phyloP scores from a whole-genome alignment of 2,329 filamentous ascomycete genomes.

The Fusarium veterinarium region DNA sequence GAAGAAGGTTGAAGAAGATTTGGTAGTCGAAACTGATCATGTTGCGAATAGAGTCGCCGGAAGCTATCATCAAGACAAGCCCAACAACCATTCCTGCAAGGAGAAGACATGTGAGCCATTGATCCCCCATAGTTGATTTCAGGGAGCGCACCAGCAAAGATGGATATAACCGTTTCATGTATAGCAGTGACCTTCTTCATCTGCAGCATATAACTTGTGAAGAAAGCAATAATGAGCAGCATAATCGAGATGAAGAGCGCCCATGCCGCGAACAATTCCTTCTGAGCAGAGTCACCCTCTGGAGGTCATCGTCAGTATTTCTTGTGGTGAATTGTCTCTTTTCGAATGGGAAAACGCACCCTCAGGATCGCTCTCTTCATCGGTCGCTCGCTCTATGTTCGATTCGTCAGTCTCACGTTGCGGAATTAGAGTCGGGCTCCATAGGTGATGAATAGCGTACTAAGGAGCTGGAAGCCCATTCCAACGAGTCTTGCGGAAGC shows the following conservation, averaged over 20 bases:
- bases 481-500: constrained; percentile 42
- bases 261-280: constrained; percentile 97
- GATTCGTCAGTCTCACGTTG: constrained; percentile 37
- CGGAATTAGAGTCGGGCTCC: not conserved
- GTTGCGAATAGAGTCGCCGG: constrained; percentile 85
- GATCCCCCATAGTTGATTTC: constrained; percentile 33
- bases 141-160: constrained; percentile 80
- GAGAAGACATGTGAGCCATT: constrained; percentile 11
- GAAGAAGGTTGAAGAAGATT: constrained; percentile 98
- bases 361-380: constrained; percentile 51
- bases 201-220: constrained; percentile 96
- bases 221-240: constrained; percentile 92
- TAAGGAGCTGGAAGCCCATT: constrained; percentile 49
- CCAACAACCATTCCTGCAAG: constrained; percentile 90
- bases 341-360: constrained; percentile 41
- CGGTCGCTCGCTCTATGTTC: constrained; percentile 43
- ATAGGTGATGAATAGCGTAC: constrained; percentile 36
- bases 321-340: not conserved
- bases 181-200: constrained; percentile 97
- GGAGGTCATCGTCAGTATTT: constrained; percentile 43
- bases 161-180: constrained; percentile 97
- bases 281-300: constrained; percentile 84
- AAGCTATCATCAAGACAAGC: constrained; percentile 83
- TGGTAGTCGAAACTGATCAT: constrained; percentile 98
- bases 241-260: constrained; percentile 96